Base-by-base conservation (phyloP, 1,284 basidiomycete species). In the Trametes sp. region DNA sequence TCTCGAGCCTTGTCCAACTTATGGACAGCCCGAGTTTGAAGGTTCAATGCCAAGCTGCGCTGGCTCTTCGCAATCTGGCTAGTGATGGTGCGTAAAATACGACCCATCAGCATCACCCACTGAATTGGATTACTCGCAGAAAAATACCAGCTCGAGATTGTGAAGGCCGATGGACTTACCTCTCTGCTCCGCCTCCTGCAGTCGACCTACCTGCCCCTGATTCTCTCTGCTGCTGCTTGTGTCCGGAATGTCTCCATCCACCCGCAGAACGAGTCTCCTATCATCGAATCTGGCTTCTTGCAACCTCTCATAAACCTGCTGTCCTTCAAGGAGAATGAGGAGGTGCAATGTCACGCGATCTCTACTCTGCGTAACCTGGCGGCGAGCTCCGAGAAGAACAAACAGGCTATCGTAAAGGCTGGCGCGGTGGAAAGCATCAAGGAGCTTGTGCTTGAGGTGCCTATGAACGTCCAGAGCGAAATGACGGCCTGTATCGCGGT, bases 401-500 rank as follows among this genome's bases (percentile, higher is more conserved):
- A 99, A 83, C 88, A 94, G 26, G 96, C 96, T 8, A 99, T 99
- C 62, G 96, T 99, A 57, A 94, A 98, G 75, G 98, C 98, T 5
- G 98, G 98, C 10, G 98, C 98, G n/a, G 93, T 98, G 6, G 94
- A 97, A 76, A 90, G 94, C 57, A 99, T 99, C 80, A 98, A 98
- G 81, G 95, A 98, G 72, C 82, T 99, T 19, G 96, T 99, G 2
- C 82, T 99, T 41, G 92, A 93, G 72, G 97, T 98, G 0, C 96
- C 98, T 1, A 89, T 98, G 80, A 94, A 94, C 67, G 98, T 99
- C 11, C 98, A 99, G 79, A 97, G 95, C 75, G 98, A 99, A 80
- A 99, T 99, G 98, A 99, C 98, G 26, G 98, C 98, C 7, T 99
- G 97, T 72, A 93, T 98, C 24, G 98, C 98, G 21, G 96, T 98